Evolutionary conservation across 768 basidiomycete genomes (phyloP).

Genomic region (Clitopilus passeckerianus): DNA sequence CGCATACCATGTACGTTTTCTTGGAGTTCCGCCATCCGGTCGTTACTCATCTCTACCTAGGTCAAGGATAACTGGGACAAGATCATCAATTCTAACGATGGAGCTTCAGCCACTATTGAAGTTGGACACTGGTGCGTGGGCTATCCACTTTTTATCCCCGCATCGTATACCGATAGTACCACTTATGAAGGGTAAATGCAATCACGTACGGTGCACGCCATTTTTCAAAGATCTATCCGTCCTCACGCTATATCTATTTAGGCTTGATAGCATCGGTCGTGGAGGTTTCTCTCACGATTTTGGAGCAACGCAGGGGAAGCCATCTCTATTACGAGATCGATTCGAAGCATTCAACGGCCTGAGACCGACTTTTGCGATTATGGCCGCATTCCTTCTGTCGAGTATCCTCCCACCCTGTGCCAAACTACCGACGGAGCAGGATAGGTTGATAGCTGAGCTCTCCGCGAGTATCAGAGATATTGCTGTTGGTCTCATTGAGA

Average conservation of each 20-base stretch:
- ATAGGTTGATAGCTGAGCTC: not conserved
- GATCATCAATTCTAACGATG: not conserved
- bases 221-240: not conserved
- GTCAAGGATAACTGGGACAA: not conserved
- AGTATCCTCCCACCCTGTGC: not conserved
- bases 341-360: not conserved
- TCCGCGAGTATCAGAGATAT: not conserved
- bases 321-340: not conserved
- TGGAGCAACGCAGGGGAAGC: slow-evolving; percentile 42
- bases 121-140: slow-evolving; percentile 18
- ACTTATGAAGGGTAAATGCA: slow-evolving; percentile 25
- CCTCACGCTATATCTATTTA: slow-evolving; percentile 8
- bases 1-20: slow-evolving; percentile 33
- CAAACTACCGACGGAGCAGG: not conserved
- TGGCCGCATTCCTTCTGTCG: not conserved
- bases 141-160: slow-evolving; percentile 6
- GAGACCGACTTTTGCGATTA: not conserved
- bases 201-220: not conserved
- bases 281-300: slow-evolving; percentile 60
- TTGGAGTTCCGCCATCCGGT: not conserved
- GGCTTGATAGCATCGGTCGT: slow-evolving; percentile 53
- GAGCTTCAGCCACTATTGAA: slow-evolving; percentile 11
- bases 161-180: slow-evolving; percentile 19
- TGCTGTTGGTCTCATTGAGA: not conserved
- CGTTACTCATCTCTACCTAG: slow-evolving; percentile 22